A percentile compares a stretch with the other conserved stretches of the same genome.
Conservation (phyloP, 2,329 filamentous ascomycete genomes). For the Claviceps paspali region DNA sequence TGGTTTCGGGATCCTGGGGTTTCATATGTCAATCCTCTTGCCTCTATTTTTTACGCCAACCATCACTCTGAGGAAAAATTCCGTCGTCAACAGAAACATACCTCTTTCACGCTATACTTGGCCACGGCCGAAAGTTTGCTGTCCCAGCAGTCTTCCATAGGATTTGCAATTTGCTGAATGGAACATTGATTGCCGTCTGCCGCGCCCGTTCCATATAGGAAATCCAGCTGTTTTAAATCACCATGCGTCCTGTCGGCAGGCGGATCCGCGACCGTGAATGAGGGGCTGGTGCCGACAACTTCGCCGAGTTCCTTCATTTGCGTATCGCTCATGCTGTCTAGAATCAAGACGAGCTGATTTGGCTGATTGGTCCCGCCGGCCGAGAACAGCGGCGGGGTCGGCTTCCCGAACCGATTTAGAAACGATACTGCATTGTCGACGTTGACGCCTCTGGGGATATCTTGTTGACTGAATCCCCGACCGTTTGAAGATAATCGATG, state of each 20-base stretch:
- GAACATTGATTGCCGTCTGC: conserved; percentile 22
- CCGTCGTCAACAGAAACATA: too few relatives aligned
- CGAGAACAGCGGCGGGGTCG: conserved; percentile 33
- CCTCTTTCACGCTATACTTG: not conserved
- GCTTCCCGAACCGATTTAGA: conserved; percentile 45
- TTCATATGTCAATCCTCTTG: too few relatives aligned
- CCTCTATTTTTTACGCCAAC: too few relatives aligned
- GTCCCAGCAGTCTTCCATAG: conserved; percentile 30
- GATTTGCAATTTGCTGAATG: conserved; percentile 25
- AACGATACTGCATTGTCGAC: conserved; percentile 35
- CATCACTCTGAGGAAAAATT: too few relatives aligned
- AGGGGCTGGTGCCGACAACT: conserved; percentile 20
- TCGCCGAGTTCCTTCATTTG: conserved; percentile 30
- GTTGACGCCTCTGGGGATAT: conserved; percentile 25
- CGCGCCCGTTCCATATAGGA: conserved; percentile 22
- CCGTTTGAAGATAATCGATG: conserved; percentile 36
- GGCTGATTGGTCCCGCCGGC: conserved; percentile 18
- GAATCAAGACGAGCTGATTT: conserved; percentile 42
- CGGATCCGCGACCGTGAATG: conserved; percentile 34
- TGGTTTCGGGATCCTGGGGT: conserved; percentile 23
- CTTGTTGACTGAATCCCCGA: conserved; percentile 32
- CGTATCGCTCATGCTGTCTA: conserved; percentile 38
- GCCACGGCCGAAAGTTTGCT: conserved; percentile 16
- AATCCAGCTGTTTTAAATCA: conserved; percentile 26
- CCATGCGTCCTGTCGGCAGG: conserved; percentile 28